phyloP scores from a whole-genome alignment of 2,329 filamentous ascomycete genomes.

The Fusarium bactridioides region DNA sequence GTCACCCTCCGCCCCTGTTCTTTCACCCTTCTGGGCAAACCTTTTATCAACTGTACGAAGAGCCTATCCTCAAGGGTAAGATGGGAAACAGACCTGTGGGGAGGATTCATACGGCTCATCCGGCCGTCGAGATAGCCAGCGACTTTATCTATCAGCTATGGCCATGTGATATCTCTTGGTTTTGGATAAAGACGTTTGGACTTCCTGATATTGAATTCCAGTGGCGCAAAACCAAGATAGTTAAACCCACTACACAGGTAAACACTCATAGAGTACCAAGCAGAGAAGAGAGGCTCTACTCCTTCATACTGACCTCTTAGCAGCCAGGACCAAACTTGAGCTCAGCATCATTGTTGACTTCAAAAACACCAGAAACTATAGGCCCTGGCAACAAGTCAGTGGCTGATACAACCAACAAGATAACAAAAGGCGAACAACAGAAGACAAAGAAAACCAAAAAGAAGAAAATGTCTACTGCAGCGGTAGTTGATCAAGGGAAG shows the following conservation, averaged over 20 bases:
- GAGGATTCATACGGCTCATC: conserved; percentile 8
- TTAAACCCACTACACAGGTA: neutral
- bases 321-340: neutral
- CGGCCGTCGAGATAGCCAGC: accelerated
- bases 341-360: neutral
- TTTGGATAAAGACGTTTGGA: conserved; percentile 2
- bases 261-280: neutral
- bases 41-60: conserved; percentile 19
- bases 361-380: neutral
- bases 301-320: neutral
- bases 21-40: conserved; percentile 24
- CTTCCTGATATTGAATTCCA: accelerated
- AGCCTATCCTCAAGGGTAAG: conserved; percentile 23
- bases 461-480: accelerated
- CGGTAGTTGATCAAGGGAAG: neutral
- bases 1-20: conserved; percentile 19
- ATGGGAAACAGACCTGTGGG: conserved; percentile 8
- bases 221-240: neutral
- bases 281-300: neutral
- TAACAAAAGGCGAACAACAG: neutral
- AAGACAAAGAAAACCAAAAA: neutral
- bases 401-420: neutral
- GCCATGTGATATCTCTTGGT: conserved; percentile 12
- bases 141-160: conserved; percentile 21
- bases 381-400: neutral